Evolutionary conservation across 139 green algal species (phyloP).

Genomic region (Chlamydomonas sp.): DNA sequence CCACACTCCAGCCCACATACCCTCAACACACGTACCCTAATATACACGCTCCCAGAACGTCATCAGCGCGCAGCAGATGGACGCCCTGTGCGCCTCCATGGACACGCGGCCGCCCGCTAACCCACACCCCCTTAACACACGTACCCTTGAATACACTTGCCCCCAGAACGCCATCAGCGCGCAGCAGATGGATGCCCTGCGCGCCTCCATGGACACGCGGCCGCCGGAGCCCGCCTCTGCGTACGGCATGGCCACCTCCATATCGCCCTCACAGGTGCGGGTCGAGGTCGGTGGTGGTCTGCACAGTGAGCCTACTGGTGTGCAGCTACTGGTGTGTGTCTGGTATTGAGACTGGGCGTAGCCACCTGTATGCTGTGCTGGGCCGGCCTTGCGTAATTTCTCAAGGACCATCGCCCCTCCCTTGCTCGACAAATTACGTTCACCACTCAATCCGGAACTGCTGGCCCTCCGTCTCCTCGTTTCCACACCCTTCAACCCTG

Average conservation of each 20-base stretch:
- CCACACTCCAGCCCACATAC: neutral
- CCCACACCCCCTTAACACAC: neutral
- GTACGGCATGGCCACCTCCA: slow-evolving; percentile 3
- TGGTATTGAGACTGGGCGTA: too few species aligned
- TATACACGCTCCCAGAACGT: neutral
- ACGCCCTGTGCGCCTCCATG: neutral
- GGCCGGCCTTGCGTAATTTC: too few species aligned
- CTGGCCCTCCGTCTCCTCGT: too few species aligned
- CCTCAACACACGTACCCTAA: neutral
- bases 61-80: neutral
- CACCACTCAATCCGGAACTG: too few species aligned
- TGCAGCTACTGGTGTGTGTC: too few species aligned
- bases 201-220: slow-evolving; percentile 20
- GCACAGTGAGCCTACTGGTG: too few species aligned
- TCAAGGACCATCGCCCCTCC: too few species aligned
- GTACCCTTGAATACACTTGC: neutral
- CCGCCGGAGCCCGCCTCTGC: slow-evolving; percentile 16
- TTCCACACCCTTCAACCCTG: too few species aligned
- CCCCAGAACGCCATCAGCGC: slow-evolving; percentile 27
- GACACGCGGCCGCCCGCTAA: neutral
- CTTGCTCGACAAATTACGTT: too few species aligned
- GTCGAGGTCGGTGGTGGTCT: neutral
- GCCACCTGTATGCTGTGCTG: too few species aligned
- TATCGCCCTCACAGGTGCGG: slow-evolving; percentile 9
- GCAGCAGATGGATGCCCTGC: slow-evolving; percentile 22